Evolutionary conservation across 2,329 filamentous ascomycete species (phyloP), one percentile per base, ranked within the genome.

Genomic region (Bipolaris cookei): DNA sequence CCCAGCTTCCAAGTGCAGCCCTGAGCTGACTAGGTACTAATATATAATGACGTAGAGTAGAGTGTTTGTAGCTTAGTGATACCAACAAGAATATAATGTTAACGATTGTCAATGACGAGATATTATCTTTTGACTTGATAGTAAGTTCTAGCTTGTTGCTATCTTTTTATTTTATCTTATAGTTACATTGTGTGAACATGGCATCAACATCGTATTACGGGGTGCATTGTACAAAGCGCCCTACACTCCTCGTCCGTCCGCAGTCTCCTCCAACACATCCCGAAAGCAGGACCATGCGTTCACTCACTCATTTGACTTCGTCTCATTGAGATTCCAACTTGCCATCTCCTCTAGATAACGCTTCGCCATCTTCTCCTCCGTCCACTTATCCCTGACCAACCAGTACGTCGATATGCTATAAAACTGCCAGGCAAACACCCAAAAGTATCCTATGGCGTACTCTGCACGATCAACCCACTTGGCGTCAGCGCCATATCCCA

Each of bases 1-100:
- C 54, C 82, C 84, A 20, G 77, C 83, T 8, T 78, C 77, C 5
- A 53, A 75, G 34, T 84, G 82, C 6, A 80, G 79, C 44, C 86
- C 86, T 1, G 62, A 69, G 42, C 74, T 87, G 71, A 86, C 80
- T 30, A 81, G 68, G 55, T 82, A 77, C 49, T 72, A 62, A 11
- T 30, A 6, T 48, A 43, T 18, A 38, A 37, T 35, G 44, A 23
- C 10, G 38, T 14, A 41, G 34, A 51, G 37, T 49, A 43, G 16
- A 35, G 46, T 21, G n/a, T 45, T 16, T 41, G 18, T 42, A 53
- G 30, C 23, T 21, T 56, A 43, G 28, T 37, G 28, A 54, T 54
- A 39, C 47, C 41, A 56, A 42, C 11, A 30, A 30, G 28, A 52
- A 52, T 52, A 11, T 34, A 52, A 45, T 56, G 32, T 18, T 8